Conservation (phyloP, 257 asterid genomes). For the Leonotis leonurus region DNA sequence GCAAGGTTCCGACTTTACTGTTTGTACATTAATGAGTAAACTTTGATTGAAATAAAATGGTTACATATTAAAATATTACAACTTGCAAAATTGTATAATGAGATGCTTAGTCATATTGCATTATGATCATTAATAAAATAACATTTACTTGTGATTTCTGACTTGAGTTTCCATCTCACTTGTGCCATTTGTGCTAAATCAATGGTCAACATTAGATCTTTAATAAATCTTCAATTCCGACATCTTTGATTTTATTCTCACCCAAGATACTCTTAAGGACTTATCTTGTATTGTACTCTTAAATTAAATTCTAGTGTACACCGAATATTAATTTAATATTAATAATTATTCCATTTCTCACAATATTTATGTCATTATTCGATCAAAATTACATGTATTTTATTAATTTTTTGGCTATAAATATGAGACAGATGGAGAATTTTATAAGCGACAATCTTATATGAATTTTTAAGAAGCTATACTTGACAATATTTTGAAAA, state of each 20-base stretch:
- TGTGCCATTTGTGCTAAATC: constrained; percentile 13
- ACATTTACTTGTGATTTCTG: constrained; percentile 19
- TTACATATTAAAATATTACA: background rate
- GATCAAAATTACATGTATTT: too few relatives aligned
- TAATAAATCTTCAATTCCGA: constrained; percentile 15
- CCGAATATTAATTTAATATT: too few relatives aligned
- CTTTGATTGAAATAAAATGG: background rate
- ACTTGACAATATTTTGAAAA: too few relatives aligned
- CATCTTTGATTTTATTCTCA: constrained; percentile 26
- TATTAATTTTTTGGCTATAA: too few relatives aligned
- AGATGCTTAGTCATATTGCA: constrained; percentile 17
- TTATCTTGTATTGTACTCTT: background rate
- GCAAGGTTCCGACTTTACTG: constrained; percentile 10
- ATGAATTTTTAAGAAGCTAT: too few relatives aligned
- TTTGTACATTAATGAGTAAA: background rate
- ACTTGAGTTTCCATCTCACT: constrained; percentile 22
- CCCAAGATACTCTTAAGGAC: constrained; percentile 4
- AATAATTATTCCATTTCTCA: too few relatives aligned
- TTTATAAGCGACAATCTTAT: too few relatives aligned
- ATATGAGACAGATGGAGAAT: too few relatives aligned
- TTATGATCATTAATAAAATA: constrained; percentile 5
- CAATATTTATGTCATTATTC: too few relatives aligned
- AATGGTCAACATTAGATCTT: constrained; percentile 14
- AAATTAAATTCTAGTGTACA: background rate
- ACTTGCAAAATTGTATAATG: background rate